Evolutionary conservation across 768 basidiomycete genomes (phyloP).

Genomic region (Polyporus arcularius): DNA sequence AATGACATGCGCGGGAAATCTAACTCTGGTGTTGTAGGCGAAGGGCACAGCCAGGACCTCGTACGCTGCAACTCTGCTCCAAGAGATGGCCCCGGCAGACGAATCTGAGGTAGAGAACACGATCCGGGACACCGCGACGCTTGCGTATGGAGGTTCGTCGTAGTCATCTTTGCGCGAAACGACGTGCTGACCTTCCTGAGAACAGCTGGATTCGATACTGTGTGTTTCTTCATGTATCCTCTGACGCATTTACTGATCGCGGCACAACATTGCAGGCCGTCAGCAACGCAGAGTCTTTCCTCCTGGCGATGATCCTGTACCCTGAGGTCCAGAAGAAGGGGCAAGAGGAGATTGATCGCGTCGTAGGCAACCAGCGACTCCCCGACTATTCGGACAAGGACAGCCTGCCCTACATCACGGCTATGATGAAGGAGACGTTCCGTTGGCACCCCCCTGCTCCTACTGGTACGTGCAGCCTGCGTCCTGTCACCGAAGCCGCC

Average conservation of each 20-base stretch:
- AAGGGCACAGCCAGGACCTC: neutral
- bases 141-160: constrained; percentile 11
- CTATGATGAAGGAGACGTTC: constrained; percentile 5
- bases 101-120: constrained; percentile 2
- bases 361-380: constrained; percentile 21
- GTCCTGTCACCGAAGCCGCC: neutral
- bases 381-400: constrained; percentile 23
- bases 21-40: neutral
- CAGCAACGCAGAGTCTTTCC: constrained; percentile 6
- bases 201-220: constrained; percentile 5
- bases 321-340: constrained; percentile 20
- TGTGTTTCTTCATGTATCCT: neutral
- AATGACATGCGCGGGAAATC: too few relatives aligned
- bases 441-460: constrained; percentile 8
- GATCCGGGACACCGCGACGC: constrained; percentile 10
- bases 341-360: constrained; percentile 22
- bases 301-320: constrained; percentile 20
- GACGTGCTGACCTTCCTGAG: neutral
- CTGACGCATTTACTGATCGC: neutral
- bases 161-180: neutral
- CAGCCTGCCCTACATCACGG: constrained; percentile 14
- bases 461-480: neutral
- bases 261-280: neutral
- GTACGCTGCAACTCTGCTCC: constrained; percentile 2
- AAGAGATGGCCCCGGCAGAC: constrained; percentile 1